Conservation (phyloP, 2,329 filamentous ascomycete genomes). For the Xylaria polymorpha region DNA sequence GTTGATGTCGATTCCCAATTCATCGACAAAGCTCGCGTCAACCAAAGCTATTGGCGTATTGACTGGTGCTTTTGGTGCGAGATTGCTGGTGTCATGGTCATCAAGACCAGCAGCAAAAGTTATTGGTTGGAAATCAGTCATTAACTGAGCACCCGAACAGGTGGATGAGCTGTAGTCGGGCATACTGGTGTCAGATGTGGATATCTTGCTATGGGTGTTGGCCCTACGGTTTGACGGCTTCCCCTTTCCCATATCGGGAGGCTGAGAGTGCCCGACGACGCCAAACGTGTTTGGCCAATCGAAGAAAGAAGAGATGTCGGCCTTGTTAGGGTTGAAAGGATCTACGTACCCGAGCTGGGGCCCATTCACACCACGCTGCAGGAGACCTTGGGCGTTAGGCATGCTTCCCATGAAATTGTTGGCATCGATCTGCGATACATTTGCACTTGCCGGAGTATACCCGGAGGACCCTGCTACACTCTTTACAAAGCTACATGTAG, state of each 20-base stretch:
- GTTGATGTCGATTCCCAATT: constrained; percentile 44
- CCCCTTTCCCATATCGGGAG: constrained; percentile 37
- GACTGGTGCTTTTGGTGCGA: constrained; percentile 54
- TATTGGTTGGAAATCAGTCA: constrained; percentile 45
- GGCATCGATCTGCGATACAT: constrained; percentile 39
- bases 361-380: constrained; percentile 43
- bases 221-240: constrained; percentile 38
- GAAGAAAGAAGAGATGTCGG: constrained; percentile 47
- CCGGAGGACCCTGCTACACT: constrained; percentile 34
- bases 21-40: constrained; percentile 42
- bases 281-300: constrained; percentile 45
- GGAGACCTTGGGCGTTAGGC: constrained; percentile 47
- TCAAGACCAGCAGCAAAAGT: constrained; percentile 49
- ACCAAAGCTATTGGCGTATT: constrained; percentile 56
- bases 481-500: constrained; percentile 38
- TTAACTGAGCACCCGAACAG: constrained; percentile 37
- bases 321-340: constrained; percentile 44
- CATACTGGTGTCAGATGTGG: constrained; percentile 57
- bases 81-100: constrained; percentile 49
- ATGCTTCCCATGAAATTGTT: constrained; percentile 44
- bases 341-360: constrained; percentile 42
- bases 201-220: constrained; percentile 46
- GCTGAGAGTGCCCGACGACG: constrained; percentile 39
- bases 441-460: constrained; percentile 37
- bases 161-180: constrained; percentile 53